These are phyloP conservation scores for Pythium folliculosum DNA, from an alignment of 352 stramenopile species.

Conservation along the genomic window DNA sequence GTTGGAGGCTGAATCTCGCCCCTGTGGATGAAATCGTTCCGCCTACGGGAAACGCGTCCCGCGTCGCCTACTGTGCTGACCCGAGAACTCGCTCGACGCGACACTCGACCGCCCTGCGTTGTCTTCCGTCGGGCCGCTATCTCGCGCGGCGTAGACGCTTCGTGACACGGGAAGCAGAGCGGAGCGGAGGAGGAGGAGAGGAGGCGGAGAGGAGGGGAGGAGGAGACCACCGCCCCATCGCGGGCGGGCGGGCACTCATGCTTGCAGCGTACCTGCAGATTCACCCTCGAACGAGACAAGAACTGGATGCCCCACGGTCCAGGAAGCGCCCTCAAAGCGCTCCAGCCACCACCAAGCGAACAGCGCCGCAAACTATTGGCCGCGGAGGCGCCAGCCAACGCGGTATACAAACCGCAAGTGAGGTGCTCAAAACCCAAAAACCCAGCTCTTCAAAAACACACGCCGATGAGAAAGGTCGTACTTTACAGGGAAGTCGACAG, in stretches of 20 bases:
- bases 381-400: conserved; percentile 46
- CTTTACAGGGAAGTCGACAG: conserved; percentile 3
- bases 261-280: conserved; percentile 31
- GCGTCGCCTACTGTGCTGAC: no score
- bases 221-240: not conserved
- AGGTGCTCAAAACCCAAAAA: conserved; percentile 30
- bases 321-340: not conserved
- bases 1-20: no score
- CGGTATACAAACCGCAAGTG: conserved; percentile 66
- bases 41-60: no score
- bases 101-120: no score
- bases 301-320: conserved; percentile 47
- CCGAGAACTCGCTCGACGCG: no score
- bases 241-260: not conserved
- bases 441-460: conserved; percentile 9
- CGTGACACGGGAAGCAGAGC: no score
- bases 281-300: conserved; percentile 44
- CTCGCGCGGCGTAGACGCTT: no score
- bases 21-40: no score
- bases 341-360: conserved; percentile 25
- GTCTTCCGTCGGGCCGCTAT: no score
- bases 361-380: conserved; percentile 75
- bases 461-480: not conserved
- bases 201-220: not conserved
- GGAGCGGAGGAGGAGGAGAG: no score